Evolutionary conservation across 2,329 filamentous ascomycete genomes (phyloP).

Genomic region (Pyrenochaeta sp.): DNA sequence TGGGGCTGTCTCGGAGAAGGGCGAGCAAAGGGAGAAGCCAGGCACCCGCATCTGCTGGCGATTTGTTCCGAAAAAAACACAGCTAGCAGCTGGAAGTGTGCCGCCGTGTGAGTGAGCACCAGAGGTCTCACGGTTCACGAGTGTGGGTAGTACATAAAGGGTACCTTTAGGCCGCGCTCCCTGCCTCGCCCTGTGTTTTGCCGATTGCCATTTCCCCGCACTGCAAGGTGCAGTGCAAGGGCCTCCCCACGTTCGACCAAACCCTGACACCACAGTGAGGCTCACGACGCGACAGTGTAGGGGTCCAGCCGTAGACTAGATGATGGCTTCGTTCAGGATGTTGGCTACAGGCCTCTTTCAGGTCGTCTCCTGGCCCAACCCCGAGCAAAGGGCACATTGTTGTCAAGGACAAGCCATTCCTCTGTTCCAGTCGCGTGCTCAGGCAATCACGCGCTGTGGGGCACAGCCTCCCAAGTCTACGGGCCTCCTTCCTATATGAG

Average conservation of each 20-base stretch:
- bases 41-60: constrained; percentile 46
- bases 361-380: neutral
- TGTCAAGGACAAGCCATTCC: neutral
- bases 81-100: constrained; percentile 17
- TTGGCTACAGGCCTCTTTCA: neutral
- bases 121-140: constrained; percentile 26
- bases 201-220: constrained; percentile 40
- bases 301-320: too few species aligned
- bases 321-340: too few species aligned
- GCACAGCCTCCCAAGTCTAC: constrained; percentile 1
- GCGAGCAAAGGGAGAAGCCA: constrained; percentile 28
- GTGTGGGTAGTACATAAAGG: constrained; percentile 31
- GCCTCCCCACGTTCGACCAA: constrained; percentile 13
- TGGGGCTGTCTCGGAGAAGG: constrained; percentile 29
- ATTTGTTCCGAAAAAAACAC: constrained; percentile 5
- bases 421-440: constrained; percentile 4
- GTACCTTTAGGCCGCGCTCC: constrained; percentile 33
- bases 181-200: constrained; percentile 26
- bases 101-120: constrained; percentile 20
- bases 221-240: constrained; percentile 11
- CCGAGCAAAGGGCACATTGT: neutral
- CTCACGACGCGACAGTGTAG: neutral
- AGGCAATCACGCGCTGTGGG: constrained; percentile 13
- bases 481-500: constrained; percentile 4
- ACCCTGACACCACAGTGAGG: neutral